A percentile compares a stretch with the other conserved stretches of the same genome.
Conservation (phyloP, 2,329 filamentous ascomycete genomes). For the Colletotrichum brevisporum region DNA sequence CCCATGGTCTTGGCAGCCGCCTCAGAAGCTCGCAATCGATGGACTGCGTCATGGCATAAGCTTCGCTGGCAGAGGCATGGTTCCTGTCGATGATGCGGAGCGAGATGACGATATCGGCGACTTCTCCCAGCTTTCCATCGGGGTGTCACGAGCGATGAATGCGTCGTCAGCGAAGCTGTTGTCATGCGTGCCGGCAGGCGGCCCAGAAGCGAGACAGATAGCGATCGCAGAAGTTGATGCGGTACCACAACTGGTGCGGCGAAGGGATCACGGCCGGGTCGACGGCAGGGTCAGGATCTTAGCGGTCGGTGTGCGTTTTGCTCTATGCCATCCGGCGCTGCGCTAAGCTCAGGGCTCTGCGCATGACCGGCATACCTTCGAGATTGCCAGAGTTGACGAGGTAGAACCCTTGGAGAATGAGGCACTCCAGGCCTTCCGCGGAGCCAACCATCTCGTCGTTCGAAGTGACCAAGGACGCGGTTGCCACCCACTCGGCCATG, state of each 20-base stretch:
- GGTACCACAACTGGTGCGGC: slow-evolving; percentile 59
- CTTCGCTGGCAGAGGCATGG: slow-evolving; percentile 50
- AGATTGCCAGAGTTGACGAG: slow-evolving; percentile 68
- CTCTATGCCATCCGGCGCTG: slow-evolving; percentile 66
- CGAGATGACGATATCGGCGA: slow-evolving; percentile 58
- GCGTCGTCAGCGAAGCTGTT: slow-evolving; percentile 53
- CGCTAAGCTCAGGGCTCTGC: slow-evolving; percentile 64
- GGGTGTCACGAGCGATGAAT: slow-evolving; percentile 49
- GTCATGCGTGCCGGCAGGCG: slow-evolving; percentile 58
- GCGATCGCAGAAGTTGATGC: slow-evolving; percentile 64
- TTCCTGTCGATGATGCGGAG: slow-evolving; percentile 65
- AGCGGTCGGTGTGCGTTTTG: slow-evolving; percentile 50
- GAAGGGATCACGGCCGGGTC: slow-evolving; percentile 46
- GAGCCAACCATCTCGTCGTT: slow-evolving; percentile 67
- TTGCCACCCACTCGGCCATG: slow-evolving; percentile 52
- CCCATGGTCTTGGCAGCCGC: slow-evolving; percentile 57
- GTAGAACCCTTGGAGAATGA: slow-evolving; percentile 63
- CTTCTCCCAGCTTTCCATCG: slow-evolving; percentile 60
- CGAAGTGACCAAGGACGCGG: slow-evolving; percentile 58
- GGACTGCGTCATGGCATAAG: slow-evolving; percentile 57
- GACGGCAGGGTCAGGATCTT: slow-evolving; percentile 54
- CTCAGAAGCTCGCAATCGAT: slow-evolving; percentile 65
- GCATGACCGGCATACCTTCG: slow-evolving; percentile 64
- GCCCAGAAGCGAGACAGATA: slow-evolving; percentile 64
- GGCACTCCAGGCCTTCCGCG: slow-evolving; percentile 66